These are phyloP conservation scores for Nitzschia palea DNA, from an alignment of 108 stramenopile genomes.

Conservation along the genomic window DNA sequence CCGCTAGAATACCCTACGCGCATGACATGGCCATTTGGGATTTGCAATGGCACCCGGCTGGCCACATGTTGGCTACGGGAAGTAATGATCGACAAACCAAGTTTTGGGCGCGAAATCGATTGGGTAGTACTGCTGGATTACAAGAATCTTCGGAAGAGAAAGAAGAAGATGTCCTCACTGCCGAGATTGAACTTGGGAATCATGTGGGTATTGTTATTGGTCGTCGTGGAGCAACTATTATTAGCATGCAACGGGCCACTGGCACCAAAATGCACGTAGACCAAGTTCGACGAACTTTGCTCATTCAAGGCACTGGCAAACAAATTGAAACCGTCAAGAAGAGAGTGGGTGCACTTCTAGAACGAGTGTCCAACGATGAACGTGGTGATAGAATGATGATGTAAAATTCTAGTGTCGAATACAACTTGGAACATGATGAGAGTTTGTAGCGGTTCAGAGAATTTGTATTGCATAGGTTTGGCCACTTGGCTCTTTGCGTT, in stretches of 20 bases:
- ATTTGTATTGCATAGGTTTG: no score
- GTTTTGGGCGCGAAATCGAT: conserved; percentile 92
- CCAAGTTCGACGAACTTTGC: conserved; percentile 75
- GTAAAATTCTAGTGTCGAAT: no score
- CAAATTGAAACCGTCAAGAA: conserved; percentile 86
- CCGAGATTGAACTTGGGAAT: conserved; percentile 87
- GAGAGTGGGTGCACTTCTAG: conserved; percentile 77
- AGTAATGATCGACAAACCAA: conserved; percentile 92
- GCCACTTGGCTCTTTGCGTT: no score
- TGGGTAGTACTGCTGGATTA: conserved; percentile 73
- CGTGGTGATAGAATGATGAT: conserved; percentile 13
- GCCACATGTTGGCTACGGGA: conserved; percentile 90
- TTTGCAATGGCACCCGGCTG: conserved; percentile 95
- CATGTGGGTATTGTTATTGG: conserved; percentile 94
- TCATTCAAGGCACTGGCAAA: conserved; percentile 85
- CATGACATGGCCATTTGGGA: conserved; percentile 98
- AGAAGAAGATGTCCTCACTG: conserved; percentile 63
- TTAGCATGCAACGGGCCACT: conserved; percentile 86
- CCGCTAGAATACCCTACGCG: conserved; percentile 80
- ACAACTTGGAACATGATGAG: no score
- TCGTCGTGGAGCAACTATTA: conserved; percentile 85
- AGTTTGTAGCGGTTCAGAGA: no score
- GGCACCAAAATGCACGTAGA: conserved; percentile 92
- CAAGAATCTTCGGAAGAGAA: conserved; percentile 59
- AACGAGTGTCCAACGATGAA: conserved; percentile 65